These are phyloP conservation scores for Solanum peruvianum DNA, from an alignment of 257 asterid genomes.

Conservation along the genomic window DNA sequence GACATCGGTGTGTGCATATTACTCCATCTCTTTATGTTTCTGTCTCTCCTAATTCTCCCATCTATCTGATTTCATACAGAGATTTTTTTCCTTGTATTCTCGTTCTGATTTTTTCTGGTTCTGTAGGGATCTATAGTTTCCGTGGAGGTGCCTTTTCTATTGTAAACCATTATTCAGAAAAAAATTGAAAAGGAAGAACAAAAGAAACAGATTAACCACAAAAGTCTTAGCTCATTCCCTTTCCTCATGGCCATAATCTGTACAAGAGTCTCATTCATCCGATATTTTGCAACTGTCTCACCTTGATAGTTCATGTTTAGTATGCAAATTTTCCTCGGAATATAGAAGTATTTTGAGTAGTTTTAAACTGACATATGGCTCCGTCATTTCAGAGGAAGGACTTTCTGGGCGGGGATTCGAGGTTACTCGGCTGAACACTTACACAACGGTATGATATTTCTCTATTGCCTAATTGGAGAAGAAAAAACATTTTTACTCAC, in stretches of 20 bases:
- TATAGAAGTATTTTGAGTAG: neutral
- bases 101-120: neutral
- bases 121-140: neutral
- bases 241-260: neutral
- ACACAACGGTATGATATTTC: constrained; percentile 65
- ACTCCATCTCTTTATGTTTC: neutral
- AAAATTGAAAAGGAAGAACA: neutral
- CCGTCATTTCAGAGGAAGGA: constrained; percentile 63
- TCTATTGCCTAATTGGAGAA: neutral
- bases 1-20: constrained; percentile 56
- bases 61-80: neutral
- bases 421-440: constrained; percentile 82
- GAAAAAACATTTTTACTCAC: neutral
- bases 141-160: neutral
- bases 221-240: neutral
- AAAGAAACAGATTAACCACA: neutral
- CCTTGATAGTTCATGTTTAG: neutral
- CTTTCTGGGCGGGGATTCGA: constrained; percentile 80
- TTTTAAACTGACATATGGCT: neutral
- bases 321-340: neutral
- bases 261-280: neutral
- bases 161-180: neutral
- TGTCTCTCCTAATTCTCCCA: neutral
- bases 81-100: neutral
- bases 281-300: neutral